phyloP scores from a whole-genome alignment of 2,329 filamentous ascomycete species.

The Claviceps sp. region DNA sequence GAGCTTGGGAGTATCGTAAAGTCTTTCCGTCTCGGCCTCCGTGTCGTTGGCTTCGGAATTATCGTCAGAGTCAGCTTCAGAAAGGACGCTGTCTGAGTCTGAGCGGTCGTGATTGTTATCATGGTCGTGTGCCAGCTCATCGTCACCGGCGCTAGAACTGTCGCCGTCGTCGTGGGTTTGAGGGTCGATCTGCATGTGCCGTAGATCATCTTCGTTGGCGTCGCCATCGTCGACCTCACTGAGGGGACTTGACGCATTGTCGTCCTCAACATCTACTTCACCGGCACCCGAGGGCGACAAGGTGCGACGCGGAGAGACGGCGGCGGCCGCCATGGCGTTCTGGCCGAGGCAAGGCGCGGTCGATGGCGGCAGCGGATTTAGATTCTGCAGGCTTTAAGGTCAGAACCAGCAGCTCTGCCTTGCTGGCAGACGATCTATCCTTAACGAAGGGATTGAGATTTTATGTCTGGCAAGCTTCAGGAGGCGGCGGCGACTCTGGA shows the following conservation, averaged over 20 bases:
- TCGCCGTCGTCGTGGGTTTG: constrained; percentile 17
- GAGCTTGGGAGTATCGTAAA: constrained; percentile 75
- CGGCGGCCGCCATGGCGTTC: constrained; percentile 37
- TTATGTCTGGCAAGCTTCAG: neutral
- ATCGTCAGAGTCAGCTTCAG: constrained; percentile 33
- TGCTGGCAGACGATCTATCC: neutral
- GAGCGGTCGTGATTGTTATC: constrained; percentile 19
- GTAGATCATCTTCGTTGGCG: constrained; percentile 53
- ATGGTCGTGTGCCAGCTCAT: constrained; percentile 10
- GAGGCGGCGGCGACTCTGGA: neutral
- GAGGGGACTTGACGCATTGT: constrained; percentile 74
- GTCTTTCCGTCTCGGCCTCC: constrained; percentile 86
- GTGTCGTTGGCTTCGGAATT: constrained; percentile 44
- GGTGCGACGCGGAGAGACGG: constrained; percentile 35
- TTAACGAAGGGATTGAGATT: neutral
- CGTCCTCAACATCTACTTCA: constrained; percentile 42
- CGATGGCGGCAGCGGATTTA: constrained; percentile 3
- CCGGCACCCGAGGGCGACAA: constrained; percentile 27
- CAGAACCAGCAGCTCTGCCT: neutral
- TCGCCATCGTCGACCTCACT: constrained; percentile 83
- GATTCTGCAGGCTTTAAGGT: neutral
- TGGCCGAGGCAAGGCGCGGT: constrained; percentile 8
- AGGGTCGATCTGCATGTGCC: constrained; percentile 38
- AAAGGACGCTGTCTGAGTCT: constrained; percentile 40
- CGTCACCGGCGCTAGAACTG: constrained; percentile 15